Percentiles rank a stretch among this genome's conserved stretches.
phyloP scores from a whole-genome alignment of 805 yeast species.

The Kuraishia floccosa region DNA sequence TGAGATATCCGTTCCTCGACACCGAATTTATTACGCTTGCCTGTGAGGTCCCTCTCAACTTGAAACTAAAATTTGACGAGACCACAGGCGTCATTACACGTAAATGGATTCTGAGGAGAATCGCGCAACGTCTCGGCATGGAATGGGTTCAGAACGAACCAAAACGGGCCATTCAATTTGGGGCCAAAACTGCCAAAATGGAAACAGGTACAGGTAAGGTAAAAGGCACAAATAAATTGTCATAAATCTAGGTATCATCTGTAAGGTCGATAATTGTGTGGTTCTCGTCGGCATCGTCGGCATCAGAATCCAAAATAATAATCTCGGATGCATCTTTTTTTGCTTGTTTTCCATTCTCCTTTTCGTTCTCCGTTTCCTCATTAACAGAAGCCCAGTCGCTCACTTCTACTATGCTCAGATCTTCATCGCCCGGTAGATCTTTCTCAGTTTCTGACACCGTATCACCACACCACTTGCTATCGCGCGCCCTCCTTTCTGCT shows the following conservation, averaged over 20 bases:
- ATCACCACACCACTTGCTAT: constrained; percentile 35
- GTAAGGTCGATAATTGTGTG: not conserved
- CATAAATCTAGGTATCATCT: constrained; percentile 1
- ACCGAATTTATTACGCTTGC: constrained; percentile 42
- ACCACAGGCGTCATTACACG: constrained; percentile 20
- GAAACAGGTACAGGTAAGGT: constrained; percentile 65
- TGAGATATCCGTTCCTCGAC: constrained; percentile 80
- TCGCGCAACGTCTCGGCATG: constrained; percentile 35
- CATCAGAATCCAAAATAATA: not conserved
- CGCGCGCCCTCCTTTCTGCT: constrained; percentile 48
- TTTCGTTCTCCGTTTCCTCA: too few relatives aligned
- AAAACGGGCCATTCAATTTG: constrained; percentile 94
- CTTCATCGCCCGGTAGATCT: too few relatives aligned
- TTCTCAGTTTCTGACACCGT: too few relatives aligned
- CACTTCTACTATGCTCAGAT: too few relatives aligned
- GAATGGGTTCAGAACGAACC: constrained; percentile 56
- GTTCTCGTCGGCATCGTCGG: not conserved
- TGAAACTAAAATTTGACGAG: constrained; percentile 25
- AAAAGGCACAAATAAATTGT: constrained; percentile 58
- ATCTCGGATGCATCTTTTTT: not conserved
- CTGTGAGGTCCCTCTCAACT: constrained; percentile 34
- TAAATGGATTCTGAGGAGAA: constrained; percentile 48
- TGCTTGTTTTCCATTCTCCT: constrained; percentile 10
- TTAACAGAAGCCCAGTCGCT: too few relatives aligned
- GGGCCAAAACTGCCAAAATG: constrained; percentile 91